These are phyloP conservation scores for Punctularia strigosozonata DNA, from an alignment of 768 basidiomycete genomes.

Conservation along the genomic window DNA sequence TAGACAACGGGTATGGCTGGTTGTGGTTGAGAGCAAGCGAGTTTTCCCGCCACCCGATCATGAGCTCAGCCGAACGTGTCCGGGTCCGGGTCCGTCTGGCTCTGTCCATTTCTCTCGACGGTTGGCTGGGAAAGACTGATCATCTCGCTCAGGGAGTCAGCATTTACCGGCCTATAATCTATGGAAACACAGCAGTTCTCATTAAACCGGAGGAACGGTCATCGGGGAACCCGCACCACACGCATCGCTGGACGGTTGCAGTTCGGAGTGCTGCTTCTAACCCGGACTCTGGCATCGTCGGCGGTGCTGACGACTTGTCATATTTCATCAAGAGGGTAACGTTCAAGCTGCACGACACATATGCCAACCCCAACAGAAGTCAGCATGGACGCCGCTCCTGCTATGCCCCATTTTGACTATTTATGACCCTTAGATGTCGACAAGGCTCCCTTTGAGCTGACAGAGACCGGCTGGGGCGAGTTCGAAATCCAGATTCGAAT, in stretches of 20 bases:
- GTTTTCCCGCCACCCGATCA: too few relatives aligned
- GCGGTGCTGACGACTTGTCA: conserved; percentile 80
- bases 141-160: conserved; percentile 53
- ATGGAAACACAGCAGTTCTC: conserved; percentile 85
- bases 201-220: conserved; percentile 65
- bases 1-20: conserved; percentile 15
- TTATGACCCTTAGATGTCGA: conserved; percentile 54
- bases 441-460: conserved; percentile 87
- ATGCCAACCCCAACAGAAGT: conserved; percentile 86
- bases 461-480: conserved; percentile 99
- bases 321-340: conserved; percentile 94
- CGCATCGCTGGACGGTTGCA: conserved; percentile 95
- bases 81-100: conserved; percentile 57
- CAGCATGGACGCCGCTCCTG: conserved; percentile 17
- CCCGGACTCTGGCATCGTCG: conserved; percentile 64
- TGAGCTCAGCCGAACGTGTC: conserved; percentile 58
- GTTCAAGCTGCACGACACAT: conserved; percentile 97
- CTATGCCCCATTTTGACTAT: conserved; percentile 5
- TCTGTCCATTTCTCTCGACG: conserved; percentile 5
- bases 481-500: conserved; percentile 93
- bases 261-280: conserved; percentile 79
- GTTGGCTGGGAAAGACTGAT: conserved; percentile 6
- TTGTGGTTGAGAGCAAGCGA: conserved; percentile 14
- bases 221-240: conserved; percentile 55
- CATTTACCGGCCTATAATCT: conserved; percentile 85